These are phyloP conservation scores for Earliella scabrosa DNA, from an alignment of 1,284 basidiomycete genomes.

Conservation along the genomic window DNA sequence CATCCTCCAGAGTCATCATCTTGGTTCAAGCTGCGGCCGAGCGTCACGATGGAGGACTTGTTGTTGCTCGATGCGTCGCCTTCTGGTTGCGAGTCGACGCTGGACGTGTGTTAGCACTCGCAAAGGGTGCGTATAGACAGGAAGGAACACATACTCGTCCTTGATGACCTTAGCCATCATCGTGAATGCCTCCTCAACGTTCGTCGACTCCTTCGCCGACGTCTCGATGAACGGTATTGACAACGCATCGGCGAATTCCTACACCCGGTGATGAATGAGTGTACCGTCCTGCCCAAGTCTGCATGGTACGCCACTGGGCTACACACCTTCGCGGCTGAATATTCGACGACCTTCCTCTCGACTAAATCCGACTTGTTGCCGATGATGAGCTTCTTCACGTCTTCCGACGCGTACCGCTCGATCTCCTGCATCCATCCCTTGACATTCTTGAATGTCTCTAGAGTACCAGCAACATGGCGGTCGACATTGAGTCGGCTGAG, in stretches of 20 bases:
- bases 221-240: conserved; percentile 97
- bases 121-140: too few relatives aligned
- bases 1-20: conserved; percentile 32
- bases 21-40: conserved; percentile 31
- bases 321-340: conserved; percentile 88
- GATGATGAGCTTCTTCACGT: conserved; percentile 97
- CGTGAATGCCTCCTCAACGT: conserved; percentile 99
- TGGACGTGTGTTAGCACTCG: conserved; percentile 1
- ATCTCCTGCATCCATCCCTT: conserved; percentile 99
- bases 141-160: conserved; percentile 69
- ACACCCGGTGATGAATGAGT: not conserved
- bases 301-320: not conserved
- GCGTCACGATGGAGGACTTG: conserved; percentile 31
- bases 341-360: conserved; percentile 98
- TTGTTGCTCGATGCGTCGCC: conserved; percentile 23
- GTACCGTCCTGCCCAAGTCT: not conserved
- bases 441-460: conserved; percentile 97
- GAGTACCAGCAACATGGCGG: not conserved
- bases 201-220: conserved; percentile 97
- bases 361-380: conserved; percentile 98
- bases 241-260: conserved; percentile 96
- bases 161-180: conserved; percentile 99
- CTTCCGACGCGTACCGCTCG: conserved; percentile 98
- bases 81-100: conserved; percentile 32
- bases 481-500: not conserved